phyloP scores from a whole-genome alignment of 805 yeast genomes.

The Cyberlindnera meyerae region DNA sequence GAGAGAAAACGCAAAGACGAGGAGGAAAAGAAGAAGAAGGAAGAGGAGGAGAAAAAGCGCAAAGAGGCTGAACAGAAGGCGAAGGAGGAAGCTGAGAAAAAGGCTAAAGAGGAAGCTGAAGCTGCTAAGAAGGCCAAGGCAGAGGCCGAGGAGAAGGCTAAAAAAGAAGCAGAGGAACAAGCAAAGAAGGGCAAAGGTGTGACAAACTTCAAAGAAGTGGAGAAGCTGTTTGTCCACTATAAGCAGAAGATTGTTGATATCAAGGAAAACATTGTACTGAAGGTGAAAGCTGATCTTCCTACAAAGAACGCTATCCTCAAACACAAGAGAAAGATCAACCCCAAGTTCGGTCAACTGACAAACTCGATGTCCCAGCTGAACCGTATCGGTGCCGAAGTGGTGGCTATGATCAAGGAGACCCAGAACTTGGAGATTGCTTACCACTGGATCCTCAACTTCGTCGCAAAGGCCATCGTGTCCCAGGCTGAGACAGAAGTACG shows the following conservation, averaged over 20 bases:
- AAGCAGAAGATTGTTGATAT: constrained; percentile 51
- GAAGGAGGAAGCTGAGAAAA: constrained; percentile 17
- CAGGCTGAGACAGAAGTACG: constrained; percentile 93
- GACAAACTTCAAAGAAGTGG: constrained; percentile 35
- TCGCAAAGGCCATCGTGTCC: constrained; percentile 78
- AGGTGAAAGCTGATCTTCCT: constrained; percentile 47
- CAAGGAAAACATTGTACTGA: constrained; percentile 53
- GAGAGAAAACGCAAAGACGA: constrained; percentile 13
- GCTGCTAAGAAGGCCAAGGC: constrained; percentile 18
- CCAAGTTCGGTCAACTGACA: constrained; percentile 89
- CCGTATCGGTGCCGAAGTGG: constrained; percentile 46
- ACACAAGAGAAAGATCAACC: constrained; percentile 74
- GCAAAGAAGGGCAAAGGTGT: constrained; percentile 27
- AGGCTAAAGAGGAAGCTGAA: constrained; percentile 21
- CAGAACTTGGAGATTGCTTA: constrained; percentile 47
- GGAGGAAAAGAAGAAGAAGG: constrained; percentile 9
- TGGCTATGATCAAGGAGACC: constrained; percentile 44
- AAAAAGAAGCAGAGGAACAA: constrained; percentile 15
- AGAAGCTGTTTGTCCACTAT: constrained; percentile 41
- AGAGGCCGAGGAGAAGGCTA: constrained; percentile 17
- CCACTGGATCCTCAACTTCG: constrained; percentile 72
- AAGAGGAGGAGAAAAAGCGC: constrained; percentile 1
- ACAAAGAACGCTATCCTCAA: constrained; percentile 50
- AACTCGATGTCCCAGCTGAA: constrained; percentile 58
- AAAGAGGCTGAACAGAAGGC: no score